phyloP scores from a whole-genome alignment of 225 moss, liverwort and hornwort species.

The Antitrichia curtipendula region DNA sequence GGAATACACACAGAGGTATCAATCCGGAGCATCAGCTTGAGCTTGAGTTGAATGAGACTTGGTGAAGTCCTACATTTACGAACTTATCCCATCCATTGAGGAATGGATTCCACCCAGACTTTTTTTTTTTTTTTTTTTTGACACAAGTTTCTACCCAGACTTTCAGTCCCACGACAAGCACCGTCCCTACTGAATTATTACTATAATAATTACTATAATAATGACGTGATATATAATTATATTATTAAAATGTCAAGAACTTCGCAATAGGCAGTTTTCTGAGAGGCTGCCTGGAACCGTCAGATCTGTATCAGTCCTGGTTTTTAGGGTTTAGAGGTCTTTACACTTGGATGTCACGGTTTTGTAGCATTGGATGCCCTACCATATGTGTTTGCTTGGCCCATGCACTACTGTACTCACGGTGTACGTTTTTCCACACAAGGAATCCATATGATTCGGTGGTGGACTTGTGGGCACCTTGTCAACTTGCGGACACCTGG shows the following conservation, averaged over 20 bases:
- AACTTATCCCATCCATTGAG: not conserved
- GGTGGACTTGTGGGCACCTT: not conserved
- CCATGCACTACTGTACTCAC: not conserved
- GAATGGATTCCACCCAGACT: not conserved
- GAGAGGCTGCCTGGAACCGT: not conserved
- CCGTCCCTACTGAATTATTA: not conserved
- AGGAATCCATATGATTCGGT: not conserved
- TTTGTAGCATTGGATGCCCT: not conserved
- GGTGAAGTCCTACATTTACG: too few relatives aligned
- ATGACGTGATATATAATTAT: not conserved
- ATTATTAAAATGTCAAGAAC: not conserved
- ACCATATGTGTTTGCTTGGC: not conserved
- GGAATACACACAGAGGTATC: too few relatives aligned
- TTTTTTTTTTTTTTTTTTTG: too few relatives aligned
- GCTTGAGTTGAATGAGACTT: too few relatives aligned
- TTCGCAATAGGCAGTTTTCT: not conserved
- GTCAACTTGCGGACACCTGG: not conserved
- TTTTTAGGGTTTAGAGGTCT: not conserved
- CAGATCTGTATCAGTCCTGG: not conserved
- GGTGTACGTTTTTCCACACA: not conserved
- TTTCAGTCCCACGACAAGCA: not conserved
- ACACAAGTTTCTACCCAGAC: too few relatives aligned
- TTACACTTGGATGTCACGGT: not conserved
- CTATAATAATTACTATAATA: too few relatives aligned
- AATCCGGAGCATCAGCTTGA: too few relatives aligned